Evolutionary conservation across 805 yeast species (phyloP).

Genomic region (Starmerella vitae): DNA sequence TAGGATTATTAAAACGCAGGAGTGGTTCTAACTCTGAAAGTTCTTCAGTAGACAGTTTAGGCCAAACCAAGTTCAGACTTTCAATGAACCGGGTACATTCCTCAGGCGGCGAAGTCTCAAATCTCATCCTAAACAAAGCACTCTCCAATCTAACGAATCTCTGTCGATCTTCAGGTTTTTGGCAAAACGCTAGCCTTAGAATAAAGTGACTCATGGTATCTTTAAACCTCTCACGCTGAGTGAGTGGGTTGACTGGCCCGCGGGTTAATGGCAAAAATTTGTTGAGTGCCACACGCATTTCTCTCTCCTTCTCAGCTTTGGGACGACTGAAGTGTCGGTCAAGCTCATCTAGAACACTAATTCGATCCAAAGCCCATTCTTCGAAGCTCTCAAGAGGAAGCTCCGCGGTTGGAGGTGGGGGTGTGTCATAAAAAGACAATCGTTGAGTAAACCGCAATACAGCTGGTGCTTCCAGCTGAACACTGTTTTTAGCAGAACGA

Average conservation of each 20-base stretch:
- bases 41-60: constrained; percentile 50
- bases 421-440: constrained; percentile 52
- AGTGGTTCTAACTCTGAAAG: constrained; percentile 37
- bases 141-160: constrained; percentile 71
- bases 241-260: neutral
- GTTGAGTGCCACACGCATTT: constrained; percentile 51
- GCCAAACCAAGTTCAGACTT: constrained; percentile 56
- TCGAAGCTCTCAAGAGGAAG: constrained; percentile 88
- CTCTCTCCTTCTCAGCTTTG: constrained; percentile 42
- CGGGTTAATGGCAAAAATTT: constrained; percentile 50
- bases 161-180: constrained; percentile 61
- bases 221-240: constrained; percentile 48
- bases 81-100: constrained; percentile 66
- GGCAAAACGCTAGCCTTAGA: constrained; percentile 76
- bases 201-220: constrained; percentile 90
- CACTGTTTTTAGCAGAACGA: neutral
- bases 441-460: constrained; percentile 36
- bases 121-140: constrained; percentile 60
- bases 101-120: constrained; percentile 41
- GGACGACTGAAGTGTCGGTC: constrained; percentile 48
- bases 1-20: constrained; percentile 32
- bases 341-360: constrained; percentile 69
- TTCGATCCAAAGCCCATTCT: constrained; percentile 86
- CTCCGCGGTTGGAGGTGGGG: constrained; percentile 62
- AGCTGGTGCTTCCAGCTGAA: constrained; percentile 13